phyloP scores from a whole-genome alignment of 2,329 filamentous ascomycete species.

The Calonectria hongkongensis region DNA sequence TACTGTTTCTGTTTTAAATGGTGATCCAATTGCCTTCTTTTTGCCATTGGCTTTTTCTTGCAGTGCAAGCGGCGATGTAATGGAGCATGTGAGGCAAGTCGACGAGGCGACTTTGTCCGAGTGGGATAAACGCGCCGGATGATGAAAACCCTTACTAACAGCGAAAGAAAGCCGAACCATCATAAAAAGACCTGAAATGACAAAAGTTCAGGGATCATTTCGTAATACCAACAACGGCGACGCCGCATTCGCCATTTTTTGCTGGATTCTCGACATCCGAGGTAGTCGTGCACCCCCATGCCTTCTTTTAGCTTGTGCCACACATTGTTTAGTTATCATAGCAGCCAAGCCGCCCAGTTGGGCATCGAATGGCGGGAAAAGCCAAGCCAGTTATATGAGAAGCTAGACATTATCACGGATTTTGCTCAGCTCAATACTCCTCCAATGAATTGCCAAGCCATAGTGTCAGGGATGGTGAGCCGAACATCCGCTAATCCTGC shows the following conservation, averaged over 20 bases:
- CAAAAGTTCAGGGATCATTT: not conserved
- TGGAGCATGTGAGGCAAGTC: no score
- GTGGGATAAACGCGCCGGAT: no score
- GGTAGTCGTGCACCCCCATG: constrained; percentile 1
- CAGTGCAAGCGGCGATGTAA: no score
- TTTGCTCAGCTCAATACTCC: not conserved
- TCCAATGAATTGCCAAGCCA: constrained; percentile 1
- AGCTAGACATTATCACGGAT: constrained; percentile 3
- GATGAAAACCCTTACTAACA: no score
- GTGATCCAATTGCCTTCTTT: no score
- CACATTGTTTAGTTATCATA: not conserved
- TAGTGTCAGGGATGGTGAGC: not conserved
- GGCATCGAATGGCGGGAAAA: not conserved
- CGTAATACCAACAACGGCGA: not conserved
- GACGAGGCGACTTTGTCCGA: no score
- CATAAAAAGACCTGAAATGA: not conserved
- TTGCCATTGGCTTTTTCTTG: no score
- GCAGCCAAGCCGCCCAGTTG: not conserved
- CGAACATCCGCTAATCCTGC: constrained; percentile 14
- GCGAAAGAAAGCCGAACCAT: not conserved
- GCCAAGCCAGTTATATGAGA: constrained; percentile 4
- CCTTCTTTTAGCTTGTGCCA: not conserved
- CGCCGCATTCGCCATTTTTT: constrained; percentile 2
- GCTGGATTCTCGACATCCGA: not conserved
- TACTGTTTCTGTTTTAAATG: no score